Conservation (phyloP, 768 basidiomycete genomes). For the Lentinula boryana region DNA sequence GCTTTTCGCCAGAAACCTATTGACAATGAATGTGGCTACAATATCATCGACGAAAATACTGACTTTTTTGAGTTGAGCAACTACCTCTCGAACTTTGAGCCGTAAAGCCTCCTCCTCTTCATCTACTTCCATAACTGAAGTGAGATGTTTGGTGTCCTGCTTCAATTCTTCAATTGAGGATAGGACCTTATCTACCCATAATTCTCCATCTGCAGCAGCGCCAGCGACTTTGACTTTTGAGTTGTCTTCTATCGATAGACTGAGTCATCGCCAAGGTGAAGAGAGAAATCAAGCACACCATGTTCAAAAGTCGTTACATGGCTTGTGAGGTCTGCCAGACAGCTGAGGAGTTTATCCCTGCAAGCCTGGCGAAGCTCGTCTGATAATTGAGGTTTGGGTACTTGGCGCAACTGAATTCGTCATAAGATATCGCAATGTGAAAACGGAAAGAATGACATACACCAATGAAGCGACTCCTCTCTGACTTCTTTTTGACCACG, state of each 20-base stretch:
- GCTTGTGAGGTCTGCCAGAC: slow-evolving; percentile 67
- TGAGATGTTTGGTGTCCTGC: slow-evolving; percentile 64
- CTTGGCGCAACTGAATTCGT: slow-evolving; percentile 46
- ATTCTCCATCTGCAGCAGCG: slow-evolving; percentile 64
- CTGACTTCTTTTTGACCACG: slow-evolving; percentile 62
- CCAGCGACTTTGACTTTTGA: slow-evolving; percentile 54
- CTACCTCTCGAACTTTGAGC: slow-evolving; percentile 35
- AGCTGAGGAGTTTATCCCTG: slow-evolving; percentile 63
- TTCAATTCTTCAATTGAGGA: slow-evolving; percentile 50
- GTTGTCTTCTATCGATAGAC: slow-evolving; percentile 20
- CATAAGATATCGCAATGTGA: background rate
- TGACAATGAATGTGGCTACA: slow-evolving; percentile 5
- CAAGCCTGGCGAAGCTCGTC: slow-evolving; percentile 64
- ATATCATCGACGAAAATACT: background rate
- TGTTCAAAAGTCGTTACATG: slow-evolving; percentile 48
- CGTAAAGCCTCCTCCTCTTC: slow-evolving; percentile 48
- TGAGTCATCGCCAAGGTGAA: background rate
- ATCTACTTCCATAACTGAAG: slow-evolving; percentile 42
- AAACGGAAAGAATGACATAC: slow-evolving; percentile 40
- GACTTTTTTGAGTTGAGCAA: slow-evolving; percentile 41
- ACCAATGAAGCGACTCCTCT: slow-evolving; percentile 46
- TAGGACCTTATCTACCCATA: slow-evolving; percentile 73
- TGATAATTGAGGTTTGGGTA: slow-evolving; percentile 66
- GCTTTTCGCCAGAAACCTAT: slow-evolving; percentile 32
- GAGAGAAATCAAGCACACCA: background rate